These are phyloP conservation scores for Microdochium trichocladiopsis DNA, from an alignment of 2,329 filamentous ascomycete genomes.

Conservation along the genomic window DNA sequence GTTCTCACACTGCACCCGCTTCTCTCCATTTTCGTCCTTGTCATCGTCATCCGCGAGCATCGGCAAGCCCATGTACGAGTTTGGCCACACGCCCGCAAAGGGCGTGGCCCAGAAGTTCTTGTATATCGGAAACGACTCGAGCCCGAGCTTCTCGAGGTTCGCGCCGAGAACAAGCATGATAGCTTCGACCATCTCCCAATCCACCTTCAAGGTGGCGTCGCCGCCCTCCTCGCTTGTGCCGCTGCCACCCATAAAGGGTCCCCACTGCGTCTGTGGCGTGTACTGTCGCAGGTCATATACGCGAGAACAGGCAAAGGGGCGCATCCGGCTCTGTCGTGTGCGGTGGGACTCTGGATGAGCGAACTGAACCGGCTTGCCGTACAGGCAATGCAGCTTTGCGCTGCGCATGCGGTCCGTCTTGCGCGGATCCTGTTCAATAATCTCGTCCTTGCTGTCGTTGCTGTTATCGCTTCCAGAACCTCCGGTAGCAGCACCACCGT, in stretches of 20 bases:
- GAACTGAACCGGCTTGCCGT: constrained; percentile 50
- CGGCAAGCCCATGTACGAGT: constrained; percentile 36
- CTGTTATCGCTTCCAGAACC: background rate
- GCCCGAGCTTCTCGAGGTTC: constrained; percentile 47
- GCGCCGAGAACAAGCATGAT: constrained; percentile 62
- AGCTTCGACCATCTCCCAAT: constrained; percentile 77
- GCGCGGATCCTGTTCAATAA: background rate
- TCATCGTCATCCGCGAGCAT: constrained; percentile 4
- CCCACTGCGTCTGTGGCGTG: constrained; percentile 56
- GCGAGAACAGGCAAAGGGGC: constrained; percentile 57
- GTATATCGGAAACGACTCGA: constrained; percentile 36
- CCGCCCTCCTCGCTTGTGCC: constrained; percentile 17
- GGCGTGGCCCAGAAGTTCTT: constrained; percentile 45
- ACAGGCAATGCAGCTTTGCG: constrained; percentile 64
- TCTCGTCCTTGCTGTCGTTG: background rate
- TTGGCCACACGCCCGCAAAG: constrained; percentile 47
- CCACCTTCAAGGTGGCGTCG: constrained; percentile 54
- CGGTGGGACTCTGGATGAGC: constrained; percentile 20
- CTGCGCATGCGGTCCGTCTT: constrained; percentile 13
- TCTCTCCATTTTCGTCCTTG: background rate
- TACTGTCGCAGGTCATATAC: constrained; percentile 72
- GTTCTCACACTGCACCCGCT: background rate
- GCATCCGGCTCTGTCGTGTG: constrained; percentile 29
- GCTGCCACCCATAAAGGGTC: constrained; percentile 48
- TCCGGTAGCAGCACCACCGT: background rate